Evolutionary conservation across 495 filamentous ascomycete genomes (phyloP).

Genomic region (Coniosporium apollinis): DNA sequence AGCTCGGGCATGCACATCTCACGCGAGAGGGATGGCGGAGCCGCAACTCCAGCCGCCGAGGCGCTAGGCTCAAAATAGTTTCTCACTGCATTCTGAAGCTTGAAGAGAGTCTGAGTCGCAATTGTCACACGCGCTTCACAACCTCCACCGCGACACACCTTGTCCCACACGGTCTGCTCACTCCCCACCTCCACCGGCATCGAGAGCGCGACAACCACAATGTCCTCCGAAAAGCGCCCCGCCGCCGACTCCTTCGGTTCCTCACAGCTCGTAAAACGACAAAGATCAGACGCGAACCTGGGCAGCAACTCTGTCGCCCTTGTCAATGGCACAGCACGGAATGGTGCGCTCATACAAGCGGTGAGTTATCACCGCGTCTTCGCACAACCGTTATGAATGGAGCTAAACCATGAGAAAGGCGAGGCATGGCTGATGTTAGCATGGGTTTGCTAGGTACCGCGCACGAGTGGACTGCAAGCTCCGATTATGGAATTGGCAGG

Average conservation of each 20-base stretch:
- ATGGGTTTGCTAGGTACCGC: slow-evolving; percentile 40
- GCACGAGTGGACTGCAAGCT: slow-evolving; percentile 75
- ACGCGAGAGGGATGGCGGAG: too few species aligned
- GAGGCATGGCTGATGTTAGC: slow-evolving; percentile 15
- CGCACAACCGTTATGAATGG: neutral
- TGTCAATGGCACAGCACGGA: slow-evolving; percentile 45
- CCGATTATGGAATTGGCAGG: slow-evolving; percentile 91
- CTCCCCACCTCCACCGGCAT: too few species aligned
- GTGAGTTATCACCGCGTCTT: slow-evolving; percentile 34
- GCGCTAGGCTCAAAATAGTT: too few species aligned
- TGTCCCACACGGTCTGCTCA: too few species aligned
- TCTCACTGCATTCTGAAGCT: too few species aligned
- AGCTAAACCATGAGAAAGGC: slow-evolving; percentile 12
- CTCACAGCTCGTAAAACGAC: slow-evolving; percentile 77
- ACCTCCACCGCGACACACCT: too few species aligned
- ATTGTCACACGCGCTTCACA: too few species aligned
- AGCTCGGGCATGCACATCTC: too few species aligned
- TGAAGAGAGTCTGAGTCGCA: too few species aligned
- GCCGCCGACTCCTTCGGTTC: slow-evolving; percentile 62
- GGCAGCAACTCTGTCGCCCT: slow-evolving; percentile 43
- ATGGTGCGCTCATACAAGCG: slow-evolving; percentile 66
- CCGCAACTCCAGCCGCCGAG: too few species aligned
- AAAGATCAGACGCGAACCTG: slow-evolving; percentile 53
- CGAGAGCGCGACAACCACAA: too few species aligned
- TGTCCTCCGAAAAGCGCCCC: slow-evolving; percentile 83